Conservation (phyloP, 129 eudicot species). For the Flaveria trinervia region DNA sequence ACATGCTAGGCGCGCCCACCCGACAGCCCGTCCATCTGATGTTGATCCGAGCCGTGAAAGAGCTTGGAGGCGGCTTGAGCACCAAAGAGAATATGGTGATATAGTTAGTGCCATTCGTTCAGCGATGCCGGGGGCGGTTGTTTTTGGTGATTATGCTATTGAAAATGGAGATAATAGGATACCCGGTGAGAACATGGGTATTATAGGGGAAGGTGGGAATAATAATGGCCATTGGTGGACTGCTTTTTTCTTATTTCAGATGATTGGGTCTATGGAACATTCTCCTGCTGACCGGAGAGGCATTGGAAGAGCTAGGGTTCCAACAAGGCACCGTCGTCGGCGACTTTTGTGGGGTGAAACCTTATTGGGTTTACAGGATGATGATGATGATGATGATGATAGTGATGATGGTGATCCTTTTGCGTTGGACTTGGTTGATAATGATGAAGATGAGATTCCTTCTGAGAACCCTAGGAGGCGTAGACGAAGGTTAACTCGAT, state of each 20-base stretch:
- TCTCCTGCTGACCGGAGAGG: conserved; percentile 52
- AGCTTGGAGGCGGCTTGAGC: conserved; percentile 83
- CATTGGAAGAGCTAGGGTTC: conserved; percentile 59
- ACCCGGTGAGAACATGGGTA: conserved; percentile 45
- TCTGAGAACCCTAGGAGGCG: conserved; percentile 61
- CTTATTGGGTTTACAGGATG: conserved; percentile 67
- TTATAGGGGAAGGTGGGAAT: conserved; percentile 40
- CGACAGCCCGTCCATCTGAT: conserved; percentile 77
- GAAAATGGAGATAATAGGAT: conserved; percentile 59
- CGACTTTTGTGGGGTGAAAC: conserved; percentile 78
- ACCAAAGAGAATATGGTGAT: conserved; percentile 80
- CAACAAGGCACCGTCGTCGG: conserved; percentile 51
- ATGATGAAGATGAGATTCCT: conserved; percentile 46
- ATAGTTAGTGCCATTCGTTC: conserved; percentile 86
- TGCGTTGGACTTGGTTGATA: conserved; percentile 41
- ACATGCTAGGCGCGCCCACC: conserved; percentile 92
- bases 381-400: conserved; percentile 45
- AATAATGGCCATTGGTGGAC: conserved; percentile 58
- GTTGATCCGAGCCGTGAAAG: conserved; percentile 82
- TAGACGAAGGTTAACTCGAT: conserved; percentile 58
- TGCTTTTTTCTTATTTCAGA: conserved; percentile 70
- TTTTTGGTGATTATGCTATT: conserved; percentile 77
- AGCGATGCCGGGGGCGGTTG: conserved; percentile 86
- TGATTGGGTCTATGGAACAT: conserved; percentile 70
- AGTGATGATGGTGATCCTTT: conserved; percentile 43